Evolutionary conservation across 2,329 filamentous ascomycete genomes (phyloP), one percentile per base, ranked within the genome.

Genomic region (Colletotrichum sp.): DNA sequence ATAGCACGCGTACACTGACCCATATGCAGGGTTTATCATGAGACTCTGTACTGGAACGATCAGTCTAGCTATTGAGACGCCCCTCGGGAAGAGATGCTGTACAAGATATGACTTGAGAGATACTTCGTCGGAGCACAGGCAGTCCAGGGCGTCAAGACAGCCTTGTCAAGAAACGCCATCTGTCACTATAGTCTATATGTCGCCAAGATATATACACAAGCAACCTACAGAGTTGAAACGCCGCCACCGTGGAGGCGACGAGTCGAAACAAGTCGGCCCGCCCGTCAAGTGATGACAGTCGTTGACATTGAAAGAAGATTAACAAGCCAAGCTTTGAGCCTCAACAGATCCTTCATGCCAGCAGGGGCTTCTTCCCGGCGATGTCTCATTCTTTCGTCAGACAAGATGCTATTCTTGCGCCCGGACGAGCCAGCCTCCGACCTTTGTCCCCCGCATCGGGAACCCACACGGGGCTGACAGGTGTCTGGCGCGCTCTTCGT

Each of bases 41-140:
- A 88, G 15, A 90, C 88, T 16, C 77, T 87, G 16, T 90, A 90
- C 79, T 90, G 88, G 88, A 90, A 90, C 74, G 84, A 90, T 76
- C 80, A 88, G 79, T 81, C 83, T 36, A 81, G 81, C 21, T 89
- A 89, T 78, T 89, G 80, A 75, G 43, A 76, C 71, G 59, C 65
- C 24, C 32, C 43, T 24, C 6, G 26, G 26, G 28, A 59, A 34
- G 34, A 64, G 43, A 48, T 12, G n/a, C 28, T 57, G 21, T 73
- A 59, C 73, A 48, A 48, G 39, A 7, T 26, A 28, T 16, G 39
- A 72, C 69, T 52, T 36, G 39, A 28, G 43, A 48, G 48, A 48
- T 59, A 65, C 69, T 64, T 36, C 13, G 43, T 34, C 32, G 24
- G 57, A 60, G 30, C 63, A 26, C 70, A 21, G 48, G 28, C 32